Evolutionary conservation across 177 flowering plant genomes (phyloP).

Genomic region (Vitis hybrid): DNA sequence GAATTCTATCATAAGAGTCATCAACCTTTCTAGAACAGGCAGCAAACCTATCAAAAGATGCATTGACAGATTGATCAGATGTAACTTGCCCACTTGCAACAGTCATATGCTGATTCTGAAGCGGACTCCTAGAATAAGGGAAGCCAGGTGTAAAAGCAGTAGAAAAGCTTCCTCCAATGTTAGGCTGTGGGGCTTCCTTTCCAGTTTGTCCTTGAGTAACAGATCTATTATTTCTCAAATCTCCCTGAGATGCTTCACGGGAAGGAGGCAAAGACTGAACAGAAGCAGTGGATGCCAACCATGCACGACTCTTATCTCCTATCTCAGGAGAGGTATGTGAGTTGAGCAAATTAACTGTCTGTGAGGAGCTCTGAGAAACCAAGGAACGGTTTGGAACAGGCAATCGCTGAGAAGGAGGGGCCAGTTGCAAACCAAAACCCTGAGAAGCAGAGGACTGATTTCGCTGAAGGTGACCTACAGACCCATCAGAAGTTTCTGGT

Average conservation of each 20-base stretch:
- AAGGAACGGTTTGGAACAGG: constrained; percentile 33
- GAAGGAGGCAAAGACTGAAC: constrained; percentile 35
- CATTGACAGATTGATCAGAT: constrained; percentile 27
- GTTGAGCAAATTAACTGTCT: constrained; percentile 24
- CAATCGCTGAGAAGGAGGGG: constrained; percentile 68
- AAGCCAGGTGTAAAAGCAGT: constrained; percentile 29
- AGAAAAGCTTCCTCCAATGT: constrained; percentile 31
- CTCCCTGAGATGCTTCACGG: constrained; percentile 31
- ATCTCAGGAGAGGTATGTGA: constrained; percentile 33
- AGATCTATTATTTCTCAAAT: constrained; percentile 27
- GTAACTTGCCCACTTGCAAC: constrained; percentile 31
- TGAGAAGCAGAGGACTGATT: constrained; percentile 59
- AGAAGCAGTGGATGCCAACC: constrained; percentile 32
- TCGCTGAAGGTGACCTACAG: constrained; percentile 40
- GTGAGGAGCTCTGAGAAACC: constrained; percentile 40
- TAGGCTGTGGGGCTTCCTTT: constrained; percentile 25
- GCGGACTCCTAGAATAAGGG: constrained; percentile 39
- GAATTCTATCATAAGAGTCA: constrained; percentile 24
- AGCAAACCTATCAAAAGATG: constrained; percentile 31
- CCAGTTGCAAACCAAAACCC: constrained; percentile 78
- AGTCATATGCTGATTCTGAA: constrained; percentile 39
- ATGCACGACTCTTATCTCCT: constrained; percentile 28
- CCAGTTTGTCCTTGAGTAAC: constrained; percentile 27
- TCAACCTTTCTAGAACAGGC: constrained; percentile 29
- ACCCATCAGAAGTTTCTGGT: constrained; percentile 46